phyloP scores from a whole-genome alignment of 768 basidiomycete genomes.

The Podaxis sp. region DNA sequence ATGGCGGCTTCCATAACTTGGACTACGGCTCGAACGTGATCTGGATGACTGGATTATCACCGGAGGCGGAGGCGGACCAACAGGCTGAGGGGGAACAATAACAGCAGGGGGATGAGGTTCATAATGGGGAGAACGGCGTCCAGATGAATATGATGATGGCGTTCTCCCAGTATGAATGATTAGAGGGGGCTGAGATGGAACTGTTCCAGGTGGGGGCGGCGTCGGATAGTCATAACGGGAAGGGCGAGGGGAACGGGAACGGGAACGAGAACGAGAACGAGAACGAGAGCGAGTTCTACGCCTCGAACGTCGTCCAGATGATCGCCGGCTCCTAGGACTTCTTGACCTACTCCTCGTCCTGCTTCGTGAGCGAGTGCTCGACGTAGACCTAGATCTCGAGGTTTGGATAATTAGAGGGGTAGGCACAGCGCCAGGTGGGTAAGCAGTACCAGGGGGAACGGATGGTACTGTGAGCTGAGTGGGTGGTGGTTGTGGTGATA shows the following conservation, averaged over 20 bases:
- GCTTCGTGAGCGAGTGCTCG: neutral
- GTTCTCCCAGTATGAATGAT: conserved; percentile 9
- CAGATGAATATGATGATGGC: conserved; percentile 19
- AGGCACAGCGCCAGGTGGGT: neutral
- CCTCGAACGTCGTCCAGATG: neutral
- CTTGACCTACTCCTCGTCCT: conserved; percentile 15
- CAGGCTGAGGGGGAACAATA: neutral
- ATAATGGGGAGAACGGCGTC: conserved; percentile 5
- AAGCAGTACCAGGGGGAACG: neutral
- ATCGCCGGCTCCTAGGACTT: conserved; percentile 16
- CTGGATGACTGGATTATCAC: conserved; percentile 6
- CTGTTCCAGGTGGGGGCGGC: neutral
- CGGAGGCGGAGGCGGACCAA: neutral
- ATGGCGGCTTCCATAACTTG: neutral
- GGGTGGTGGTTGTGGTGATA: conserved; percentile 7
- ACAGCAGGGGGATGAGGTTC: neutral
- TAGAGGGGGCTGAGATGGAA: conserved; percentile 7
- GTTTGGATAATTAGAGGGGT: conserved; percentile 6
- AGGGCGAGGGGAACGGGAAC: conserved; percentile 16
- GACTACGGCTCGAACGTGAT: conserved; percentile 7
- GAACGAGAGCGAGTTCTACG: neutral
- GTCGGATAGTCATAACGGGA: neutral
- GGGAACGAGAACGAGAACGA: conserved; percentile 13
- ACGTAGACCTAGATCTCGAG: conserved; percentile 8
- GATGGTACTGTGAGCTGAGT: neutral